Conservation (phyloP, 139 green algal species). For the Chlamydomonas urium region DNA sequence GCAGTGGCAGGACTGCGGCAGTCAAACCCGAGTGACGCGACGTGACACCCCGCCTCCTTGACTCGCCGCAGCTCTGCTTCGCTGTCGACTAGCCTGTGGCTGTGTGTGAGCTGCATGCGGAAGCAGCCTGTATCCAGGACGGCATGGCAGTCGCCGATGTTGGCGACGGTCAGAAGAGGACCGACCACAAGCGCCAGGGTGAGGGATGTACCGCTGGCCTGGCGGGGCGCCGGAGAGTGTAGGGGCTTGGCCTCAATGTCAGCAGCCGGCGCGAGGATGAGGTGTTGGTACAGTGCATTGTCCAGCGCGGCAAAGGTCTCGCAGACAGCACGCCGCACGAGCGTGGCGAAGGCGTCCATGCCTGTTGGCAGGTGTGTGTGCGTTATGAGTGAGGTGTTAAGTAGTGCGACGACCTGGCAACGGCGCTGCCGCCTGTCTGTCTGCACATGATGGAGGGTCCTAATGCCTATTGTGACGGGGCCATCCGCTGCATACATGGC, state of each 20-base stretch:
- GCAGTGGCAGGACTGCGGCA: conserved; percentile 52
- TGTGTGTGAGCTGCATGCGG: conserved; percentile 35
- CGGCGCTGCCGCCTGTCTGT: no score
- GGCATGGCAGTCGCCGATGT: conserved; percentile 79
- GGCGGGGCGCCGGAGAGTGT: no score
- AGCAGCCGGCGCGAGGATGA: no score
- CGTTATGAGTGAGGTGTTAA: no score
- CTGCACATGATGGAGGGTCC: no score
- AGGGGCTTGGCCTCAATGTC: background rate
- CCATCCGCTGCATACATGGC: no score
- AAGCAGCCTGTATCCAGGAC: conserved; percentile 66
- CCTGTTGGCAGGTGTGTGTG: no score
- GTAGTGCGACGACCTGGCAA: no score
- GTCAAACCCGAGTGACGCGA: conserved; percentile 58
- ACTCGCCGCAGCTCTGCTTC: conserved; percentile 49
- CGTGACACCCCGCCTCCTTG: conserved; percentile 38
- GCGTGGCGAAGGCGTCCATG: no score
- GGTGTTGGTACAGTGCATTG: no score
- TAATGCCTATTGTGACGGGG: no score
- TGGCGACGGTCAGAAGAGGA: conserved; percentile 77
- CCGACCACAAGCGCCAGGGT: conserved; percentile 47
- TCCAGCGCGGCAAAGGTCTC: conserved; percentile 21
- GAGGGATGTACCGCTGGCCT: conserved; percentile 39
- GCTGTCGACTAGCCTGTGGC: conserved; percentile 41
- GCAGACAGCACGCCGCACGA: conserved; percentile 17